Evolutionary conservation across 805 yeast species (phyloP).

Genomic region (Candida coquimbonensis): DNA sequence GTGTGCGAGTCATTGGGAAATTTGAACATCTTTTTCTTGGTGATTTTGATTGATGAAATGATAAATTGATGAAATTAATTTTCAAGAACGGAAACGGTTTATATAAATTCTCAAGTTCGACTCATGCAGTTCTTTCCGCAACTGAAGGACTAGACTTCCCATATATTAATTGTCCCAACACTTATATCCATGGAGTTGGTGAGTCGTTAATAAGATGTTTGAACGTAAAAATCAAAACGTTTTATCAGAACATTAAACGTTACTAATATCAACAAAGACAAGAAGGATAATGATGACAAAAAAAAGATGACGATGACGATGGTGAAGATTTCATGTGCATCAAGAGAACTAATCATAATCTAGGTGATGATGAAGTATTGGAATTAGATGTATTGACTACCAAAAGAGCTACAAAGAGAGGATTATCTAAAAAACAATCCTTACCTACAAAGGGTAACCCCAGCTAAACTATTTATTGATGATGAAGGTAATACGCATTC

Average conservation of each 20-base stretch:
- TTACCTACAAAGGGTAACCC: conserved; percentile 50
- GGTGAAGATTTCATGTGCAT: conserved; percentile 71
- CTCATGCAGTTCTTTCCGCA: no score
- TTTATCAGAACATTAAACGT: conserved; percentile 80
- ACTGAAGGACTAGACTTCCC: no score
- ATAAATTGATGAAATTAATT: no score
- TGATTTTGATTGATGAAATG: no score
- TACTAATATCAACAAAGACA: conserved; percentile 37
- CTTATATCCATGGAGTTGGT: no score
- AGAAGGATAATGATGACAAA: conserved; percentile 30
- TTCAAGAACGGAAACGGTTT: no score
- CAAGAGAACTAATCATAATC: conserved; percentile 68
- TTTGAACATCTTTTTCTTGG: conserved; percentile 1
- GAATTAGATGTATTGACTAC: conserved; percentile 62
- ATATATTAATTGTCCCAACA: no score
- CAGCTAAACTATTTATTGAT: conserved; percentile 79
- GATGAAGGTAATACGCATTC: conserved; percentile 94
- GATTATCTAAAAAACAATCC: conserved; percentile 77
- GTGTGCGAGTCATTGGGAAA: neutral
- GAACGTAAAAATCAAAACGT: conserved; percentile 91
- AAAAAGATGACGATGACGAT: conserved; percentile 33
- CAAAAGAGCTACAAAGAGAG: conserved; percentile 77
- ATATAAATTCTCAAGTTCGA: no score
- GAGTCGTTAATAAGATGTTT: conserved; percentile 93
- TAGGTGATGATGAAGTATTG: conserved; percentile 59